Evolutionary conservation across 345 rosid species (phyloP).

Genomic region (Nasturtium officinale): DNA sequence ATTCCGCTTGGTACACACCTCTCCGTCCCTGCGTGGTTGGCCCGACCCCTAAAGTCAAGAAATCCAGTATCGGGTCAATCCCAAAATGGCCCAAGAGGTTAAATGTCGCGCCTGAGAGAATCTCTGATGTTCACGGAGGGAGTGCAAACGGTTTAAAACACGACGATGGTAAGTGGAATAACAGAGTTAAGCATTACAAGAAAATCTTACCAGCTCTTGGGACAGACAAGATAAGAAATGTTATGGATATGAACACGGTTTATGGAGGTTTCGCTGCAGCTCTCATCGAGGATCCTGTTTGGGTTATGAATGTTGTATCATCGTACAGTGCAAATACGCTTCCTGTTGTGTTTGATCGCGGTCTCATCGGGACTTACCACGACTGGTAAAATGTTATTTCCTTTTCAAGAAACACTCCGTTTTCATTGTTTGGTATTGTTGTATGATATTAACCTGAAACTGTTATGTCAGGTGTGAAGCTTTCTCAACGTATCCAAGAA

Average conservation of each 20-base stretch:
- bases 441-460: slow-evolving; percentile 27
- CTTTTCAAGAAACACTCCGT: background rate
- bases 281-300: slow-evolving; percentile 69
- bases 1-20: slow-evolving; percentile 97
- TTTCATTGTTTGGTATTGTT: background rate
- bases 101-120: slow-evolving; percentile 65
- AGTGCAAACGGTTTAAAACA: slow-evolving; percentile 63
- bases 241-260: slow-evolving; percentile 95
- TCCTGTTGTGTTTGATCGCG: slow-evolving; percentile 85
- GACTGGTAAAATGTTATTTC: slow-evolving; percentile 65
- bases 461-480: slow-evolving; percentile 85
- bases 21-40: slow-evolving; percentile 90
- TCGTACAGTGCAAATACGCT: slow-evolving; percentile 78
- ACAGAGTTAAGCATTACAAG: slow-evolving; percentile 84
- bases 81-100: slow-evolving; percentile 90
- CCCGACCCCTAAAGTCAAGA: slow-evolving; percentile 61
- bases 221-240: slow-evolving; percentile 79
- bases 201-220: slow-evolving; percentile 80
- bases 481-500: slow-evolving; percentile 95
- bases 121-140: slow-evolving; percentile 70
- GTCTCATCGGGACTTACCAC: slow-evolving; percentile 87
- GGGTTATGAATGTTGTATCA: slow-evolving; percentile 98
- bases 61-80: slow-evolving; percentile 57
- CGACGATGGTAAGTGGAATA: slow-evolving; percentile 85
- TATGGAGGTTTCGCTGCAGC: slow-evolving; percentile 94